These are phyloP conservation scores for Penicillium sp. DNA, from an alignment of 2,329 filamentous ascomycete genomes.

Conservation along the genomic window DNA sequence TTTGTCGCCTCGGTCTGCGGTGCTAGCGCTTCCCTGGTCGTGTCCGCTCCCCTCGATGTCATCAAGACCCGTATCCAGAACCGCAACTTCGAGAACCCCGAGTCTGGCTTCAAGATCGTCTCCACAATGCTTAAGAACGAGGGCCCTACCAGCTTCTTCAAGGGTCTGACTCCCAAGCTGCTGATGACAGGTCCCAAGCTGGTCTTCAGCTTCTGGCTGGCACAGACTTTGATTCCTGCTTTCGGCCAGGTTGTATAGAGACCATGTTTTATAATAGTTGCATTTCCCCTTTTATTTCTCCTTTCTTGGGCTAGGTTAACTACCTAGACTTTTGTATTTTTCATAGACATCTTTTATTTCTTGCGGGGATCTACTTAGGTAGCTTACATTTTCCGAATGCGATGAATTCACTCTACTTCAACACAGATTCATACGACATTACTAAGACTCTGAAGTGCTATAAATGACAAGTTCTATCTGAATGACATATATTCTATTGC, in stretches of 20 bases:
- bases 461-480: not conserved
- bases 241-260: constrained; percentile 68
- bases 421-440: not conserved
- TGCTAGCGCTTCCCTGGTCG: constrained; percentile 89
- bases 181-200: constrained; percentile 99
- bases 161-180: constrained; percentile 93
- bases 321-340: constrained; percentile 11
- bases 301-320: not conserved
- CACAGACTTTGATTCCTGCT: constrained; percentile 93
- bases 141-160: constrained; percentile 87
- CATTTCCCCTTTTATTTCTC: constrained; percentile 15
- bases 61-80: constrained; percentile 99
- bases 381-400: constrained; percentile 9
- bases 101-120: constrained; percentile 88
- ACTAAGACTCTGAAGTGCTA: not conserved
- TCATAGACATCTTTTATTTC: constrained; percentile 15
- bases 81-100: constrained; percentile 96
- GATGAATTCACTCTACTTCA: constrained; percentile 9
- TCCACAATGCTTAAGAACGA: constrained; percentile 92
- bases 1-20: constrained; percentile 94
- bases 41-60: constrained; percentile 94
- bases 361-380: constrained; percentile 4
- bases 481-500: constrained; percentile 5
- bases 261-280: constrained; percentile 20
- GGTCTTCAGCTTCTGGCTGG: constrained; percentile 99